Conservation (phyloP, 257 asterid species). For the Forsythia viridissima region DNA sequence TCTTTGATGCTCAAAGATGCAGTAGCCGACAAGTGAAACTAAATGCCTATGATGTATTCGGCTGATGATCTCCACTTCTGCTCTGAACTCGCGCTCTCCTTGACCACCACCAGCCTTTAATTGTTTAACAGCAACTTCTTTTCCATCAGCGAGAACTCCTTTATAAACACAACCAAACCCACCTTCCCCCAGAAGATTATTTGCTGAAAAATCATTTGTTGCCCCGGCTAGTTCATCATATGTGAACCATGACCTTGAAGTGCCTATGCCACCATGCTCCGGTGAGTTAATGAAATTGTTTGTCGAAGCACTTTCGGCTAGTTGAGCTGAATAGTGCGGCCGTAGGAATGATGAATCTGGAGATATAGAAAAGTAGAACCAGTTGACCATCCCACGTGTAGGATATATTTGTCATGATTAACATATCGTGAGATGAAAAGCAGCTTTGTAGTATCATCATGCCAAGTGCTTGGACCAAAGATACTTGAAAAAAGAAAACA, state of each 20-base stretch:
- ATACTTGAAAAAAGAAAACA: no score
- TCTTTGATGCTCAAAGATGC: slow-evolving; percentile 71
- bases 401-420: no score
- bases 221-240: slow-evolving; percentile 70
- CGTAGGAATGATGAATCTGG: slow-evolving; percentile 70
- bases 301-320: slow-evolving; percentile 51
- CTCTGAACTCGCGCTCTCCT: slow-evolving; percentile 90
- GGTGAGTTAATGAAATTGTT: slow-evolving; percentile 50
- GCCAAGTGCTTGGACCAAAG: no score
- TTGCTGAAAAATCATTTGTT: slow-evolving; percentile 53
- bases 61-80: slow-evolving; percentile 91
- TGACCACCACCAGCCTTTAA: slow-evolving; percentile 86
- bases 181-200: slow-evolving; percentile 67
- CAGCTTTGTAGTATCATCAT: no score
- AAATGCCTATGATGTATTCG: slow-evolving; percentile 86
- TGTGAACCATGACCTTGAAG: slow-evolving; percentile 73
- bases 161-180: slow-evolving; percentile 90
- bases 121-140: slow-evolving; percentile 87
- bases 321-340: slow-evolving; percentile 54
- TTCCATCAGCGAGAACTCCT: slow-evolving; percentile 70
- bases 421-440: no score
- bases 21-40: slow-evolving; percentile 90
- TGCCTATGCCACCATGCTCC: slow-evolving; percentile 58
- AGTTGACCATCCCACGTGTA: no score
- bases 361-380: not conserved